Percentiles rank a stretch among this genome's conserved stretches.
Evolutionary conservation across 2,329 filamentous ascomycete genomes (phyloP).

Genomic region (Colletotrichum sp.): DNA sequence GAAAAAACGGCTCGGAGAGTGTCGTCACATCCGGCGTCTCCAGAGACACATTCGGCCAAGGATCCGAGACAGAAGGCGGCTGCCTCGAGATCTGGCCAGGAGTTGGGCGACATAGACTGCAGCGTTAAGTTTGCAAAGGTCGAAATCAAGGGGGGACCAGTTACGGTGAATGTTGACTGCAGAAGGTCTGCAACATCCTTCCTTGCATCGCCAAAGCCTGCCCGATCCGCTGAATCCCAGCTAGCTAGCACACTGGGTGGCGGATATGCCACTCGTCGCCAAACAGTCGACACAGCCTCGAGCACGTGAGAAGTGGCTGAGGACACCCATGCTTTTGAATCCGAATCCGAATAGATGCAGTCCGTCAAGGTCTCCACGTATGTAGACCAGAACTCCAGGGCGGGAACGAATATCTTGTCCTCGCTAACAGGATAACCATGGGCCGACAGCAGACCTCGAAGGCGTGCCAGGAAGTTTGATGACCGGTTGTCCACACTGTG

Average conservation of each 20-base stretch:
- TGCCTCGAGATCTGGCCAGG: slow-evolving; percentile 66
- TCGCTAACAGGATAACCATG: slow-evolving; percentile 73
- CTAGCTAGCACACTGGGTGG: slow-evolving; percentile 57
- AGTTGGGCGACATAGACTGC: slow-evolving; percentile 50
- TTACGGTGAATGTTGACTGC: slow-evolving; percentile 71
- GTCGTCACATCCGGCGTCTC: slow-evolving; percentile 62
- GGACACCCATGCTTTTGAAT: slow-evolving; percentile 59
- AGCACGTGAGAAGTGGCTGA: slow-evolving; percentile 64
- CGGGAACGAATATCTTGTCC: slow-evolving; percentile 75
- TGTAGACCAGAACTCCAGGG: slow-evolving; percentile 82
- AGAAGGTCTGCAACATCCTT: slow-evolving; percentile 82
- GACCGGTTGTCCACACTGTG: slow-evolving; percentile 54
- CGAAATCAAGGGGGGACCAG: slow-evolving; percentile 59
- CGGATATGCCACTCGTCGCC: slow-evolving; percentile 74
- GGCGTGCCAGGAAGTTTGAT: slow-evolving; percentile 57
- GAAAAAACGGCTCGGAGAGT: slow-evolving; percentile 67
- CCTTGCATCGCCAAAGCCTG: slow-evolving; percentile 73
- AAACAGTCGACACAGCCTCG: slow-evolving; percentile 69
- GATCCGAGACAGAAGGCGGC: slow-evolving; percentile 68
- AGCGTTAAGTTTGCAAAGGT: slow-evolving; percentile 63
- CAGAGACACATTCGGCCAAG: slow-evolving; percentile 69
- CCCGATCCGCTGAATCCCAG: slow-evolving; percentile 75
- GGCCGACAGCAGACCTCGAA: slow-evolving; percentile 70
- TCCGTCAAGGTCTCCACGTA: slow-evolving; percentile 75
- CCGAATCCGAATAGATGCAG: slow-evolving; percentile 53